A percentile compares a stretch with the other conserved stretches of the same genome.
phyloP scores from a whole-genome alignment of 164 flowering plant species.

The Warburgia ugandensis region DNA sequence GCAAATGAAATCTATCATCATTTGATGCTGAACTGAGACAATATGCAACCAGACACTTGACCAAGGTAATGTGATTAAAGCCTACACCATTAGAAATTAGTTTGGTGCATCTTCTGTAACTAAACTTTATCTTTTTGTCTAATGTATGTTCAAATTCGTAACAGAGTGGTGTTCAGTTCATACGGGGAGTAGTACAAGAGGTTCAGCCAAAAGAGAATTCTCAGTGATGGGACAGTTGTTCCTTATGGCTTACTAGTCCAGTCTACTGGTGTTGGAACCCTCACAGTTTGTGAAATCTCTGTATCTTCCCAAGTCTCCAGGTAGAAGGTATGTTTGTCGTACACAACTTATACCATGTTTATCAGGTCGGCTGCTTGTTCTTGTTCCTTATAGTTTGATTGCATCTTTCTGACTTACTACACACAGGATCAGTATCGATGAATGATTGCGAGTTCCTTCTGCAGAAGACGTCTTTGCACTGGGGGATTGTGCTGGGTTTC shows the following conservation, averaged over 20 bases:
- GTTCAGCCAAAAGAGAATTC: conserved; percentile 57
- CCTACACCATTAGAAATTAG: background rate
- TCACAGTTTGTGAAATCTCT: conserved; percentile 70
- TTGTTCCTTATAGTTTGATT: too few species aligned
- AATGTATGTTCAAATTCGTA: conserved; percentile 8
- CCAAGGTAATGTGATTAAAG: conserved; percentile 33
- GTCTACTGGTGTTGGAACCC: conserved; percentile 94
- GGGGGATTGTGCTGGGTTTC: conserved; percentile 92
- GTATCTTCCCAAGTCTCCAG: conserved; percentile 56
- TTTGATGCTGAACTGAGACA: conserved; percentile 65
- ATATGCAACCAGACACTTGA: conserved; percentile 71
- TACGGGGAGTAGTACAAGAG: conserved; percentile 73
- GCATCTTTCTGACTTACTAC: background rate
- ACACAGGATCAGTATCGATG: conserved; percentile 76
- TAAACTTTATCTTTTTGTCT: too few species aligned
- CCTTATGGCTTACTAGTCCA: conserved; percentile 84
- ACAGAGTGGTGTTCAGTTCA: conserved; percentile 71
- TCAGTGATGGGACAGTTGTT: conserved; percentile 72
- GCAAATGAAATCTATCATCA: conserved; percentile 90
- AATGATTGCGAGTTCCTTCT: conserved; percentile 76
- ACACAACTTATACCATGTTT: too few species aligned
- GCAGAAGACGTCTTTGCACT: conserved; percentile 85
- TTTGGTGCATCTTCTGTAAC: too few species aligned
- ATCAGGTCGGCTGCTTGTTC: too few species aligned
- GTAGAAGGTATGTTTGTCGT: conserved; percentile 53